Evolutionary conservation across 345 rosid genomes (phyloP).

Genomic region (Corchorus capsularis): DNA sequence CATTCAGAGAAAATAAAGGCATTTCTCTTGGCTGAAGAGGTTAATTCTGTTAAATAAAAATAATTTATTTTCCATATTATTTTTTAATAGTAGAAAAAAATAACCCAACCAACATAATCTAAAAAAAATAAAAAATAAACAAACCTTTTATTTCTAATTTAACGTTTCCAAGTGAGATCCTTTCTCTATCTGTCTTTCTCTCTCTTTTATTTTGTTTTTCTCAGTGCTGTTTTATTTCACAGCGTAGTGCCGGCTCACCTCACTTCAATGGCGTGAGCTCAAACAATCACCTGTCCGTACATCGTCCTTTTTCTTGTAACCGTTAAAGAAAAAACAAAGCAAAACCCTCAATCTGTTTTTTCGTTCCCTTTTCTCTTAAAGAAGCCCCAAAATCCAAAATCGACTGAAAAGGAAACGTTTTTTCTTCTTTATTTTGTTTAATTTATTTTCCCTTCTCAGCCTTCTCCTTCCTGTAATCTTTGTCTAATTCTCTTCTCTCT

Average conservation of each 20-base stretch:
- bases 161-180: constrained; percentile 12
- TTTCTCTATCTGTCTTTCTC: neutral
- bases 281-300: constrained; percentile 36
- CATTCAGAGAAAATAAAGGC: neutral
- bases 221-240: constrained; percentile 6
- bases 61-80: no score
- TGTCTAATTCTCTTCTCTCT: neutral
- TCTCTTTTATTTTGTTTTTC: neutral
- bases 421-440: neutral
- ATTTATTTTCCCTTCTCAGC: neutral
- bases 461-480: neutral
- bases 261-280: constrained; percentile 41
- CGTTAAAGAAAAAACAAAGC: constrained; percentile 6
- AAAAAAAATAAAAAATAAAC: neutral
- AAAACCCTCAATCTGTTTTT: neutral
- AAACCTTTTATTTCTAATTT: neutral
- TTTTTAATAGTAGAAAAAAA: no score
- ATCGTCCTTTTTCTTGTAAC: constrained; percentile 20
- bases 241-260: constrained; percentile 33
- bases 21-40: no score
- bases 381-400: neutral
- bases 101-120: neutral
- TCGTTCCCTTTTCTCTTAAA: neutral
- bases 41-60: no score
- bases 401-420: constrained; percentile 8